Conservation (phyloP, 1,139 yeast species). For the Candida glucosophila region DNA sequence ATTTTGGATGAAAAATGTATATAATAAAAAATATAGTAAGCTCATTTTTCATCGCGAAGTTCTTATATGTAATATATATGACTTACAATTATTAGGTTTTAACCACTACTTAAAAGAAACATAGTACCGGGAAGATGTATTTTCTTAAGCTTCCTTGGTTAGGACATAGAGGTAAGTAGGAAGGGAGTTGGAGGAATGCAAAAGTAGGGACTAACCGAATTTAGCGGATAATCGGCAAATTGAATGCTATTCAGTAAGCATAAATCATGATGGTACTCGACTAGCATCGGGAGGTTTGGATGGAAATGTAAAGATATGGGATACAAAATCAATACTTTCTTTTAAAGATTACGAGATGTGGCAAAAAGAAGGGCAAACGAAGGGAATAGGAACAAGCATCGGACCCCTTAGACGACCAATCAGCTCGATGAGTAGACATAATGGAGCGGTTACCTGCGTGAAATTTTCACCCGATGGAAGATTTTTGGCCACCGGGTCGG, state of each 20-base stretch:
- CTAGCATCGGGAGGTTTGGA: conserved; percentile 94
- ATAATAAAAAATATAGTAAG: no score
- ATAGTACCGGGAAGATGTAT: conserved; percentile 40
- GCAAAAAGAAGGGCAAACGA: conserved; percentile 2
- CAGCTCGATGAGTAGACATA: conserved; percentile 76
- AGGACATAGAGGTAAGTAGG: conserved; percentile 50
- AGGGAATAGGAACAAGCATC: conserved; percentile 18
- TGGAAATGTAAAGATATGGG: conserved; percentile 91
- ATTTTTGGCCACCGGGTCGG: conserved; percentile 89
- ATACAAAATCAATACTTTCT: conserved; percentile 34
- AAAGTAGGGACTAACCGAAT: conserved; percentile 6
- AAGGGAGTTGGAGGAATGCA: conserved; percentile 4
- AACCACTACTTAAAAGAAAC: not conserved
- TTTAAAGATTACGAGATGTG: conserved; percentile 9
- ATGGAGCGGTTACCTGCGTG: conserved; percentile 91
- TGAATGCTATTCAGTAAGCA: conserved; percentile 79
- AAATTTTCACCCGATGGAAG: conserved; percentile 88
- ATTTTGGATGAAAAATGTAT: no score
- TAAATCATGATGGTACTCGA: conserved; percentile 73
- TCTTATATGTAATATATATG: not conserved
- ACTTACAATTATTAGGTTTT: not conserved
- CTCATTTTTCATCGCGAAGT: no score
- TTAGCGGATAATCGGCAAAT: conserved; percentile 69
- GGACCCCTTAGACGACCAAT: conserved; percentile 44
- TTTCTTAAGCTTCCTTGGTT: conserved; percentile 82